Conservation (phyloP, 768 basidiomycete genomes). For the Trametes sanguinea region DNA sequence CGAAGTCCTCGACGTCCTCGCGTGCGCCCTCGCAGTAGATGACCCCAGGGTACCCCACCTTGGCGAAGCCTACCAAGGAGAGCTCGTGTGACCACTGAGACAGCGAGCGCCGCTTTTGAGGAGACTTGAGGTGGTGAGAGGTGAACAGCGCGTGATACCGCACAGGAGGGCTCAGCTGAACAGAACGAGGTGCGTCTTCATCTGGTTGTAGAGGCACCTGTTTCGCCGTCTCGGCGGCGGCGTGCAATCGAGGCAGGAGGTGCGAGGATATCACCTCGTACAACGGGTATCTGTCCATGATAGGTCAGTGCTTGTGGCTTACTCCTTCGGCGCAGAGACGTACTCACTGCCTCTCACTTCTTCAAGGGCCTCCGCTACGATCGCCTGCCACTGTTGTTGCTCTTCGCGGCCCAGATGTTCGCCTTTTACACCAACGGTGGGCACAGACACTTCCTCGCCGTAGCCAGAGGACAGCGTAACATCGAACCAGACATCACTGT, state of each 20-base stretch:
- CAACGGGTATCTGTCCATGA: constrained; percentile 51
- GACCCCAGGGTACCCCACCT: constrained; percentile 74
- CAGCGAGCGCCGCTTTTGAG: constrained; percentile 60
- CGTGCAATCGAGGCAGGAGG: constrained; percentile 57
- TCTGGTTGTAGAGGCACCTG: too few species aligned
- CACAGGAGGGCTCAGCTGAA: not conserved
- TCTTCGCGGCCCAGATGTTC: constrained; percentile 46
- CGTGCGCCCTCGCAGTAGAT: constrained; percentile 67
- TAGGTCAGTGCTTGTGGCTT: not conserved
- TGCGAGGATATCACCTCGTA: constrained; percentile 61
- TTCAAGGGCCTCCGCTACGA: constrained; percentile 40
- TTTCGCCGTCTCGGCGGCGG: constrained; percentile 1
- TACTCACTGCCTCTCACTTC: constrained; percentile 38
- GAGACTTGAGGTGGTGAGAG: constrained; percentile 72
- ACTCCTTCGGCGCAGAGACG: constrained; percentile 20
- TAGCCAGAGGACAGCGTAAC: constrained; percentile 31
- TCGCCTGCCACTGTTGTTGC: constrained; percentile 50
- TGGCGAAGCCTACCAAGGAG: constrained; percentile 63
- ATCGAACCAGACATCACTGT: constrained; percentile 41
- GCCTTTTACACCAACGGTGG: constrained; percentile 47
- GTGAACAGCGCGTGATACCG: constrained; percentile 64
- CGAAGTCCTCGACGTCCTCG: constrained; percentile 60
- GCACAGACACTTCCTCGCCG: constrained; percentile 14
- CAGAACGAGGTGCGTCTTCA: too few species aligned
- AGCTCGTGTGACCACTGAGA: constrained; percentile 59